Base-by-base conservation (phyloP, 371 early-diverging fungal species). In the Mucor indicus region DNA sequence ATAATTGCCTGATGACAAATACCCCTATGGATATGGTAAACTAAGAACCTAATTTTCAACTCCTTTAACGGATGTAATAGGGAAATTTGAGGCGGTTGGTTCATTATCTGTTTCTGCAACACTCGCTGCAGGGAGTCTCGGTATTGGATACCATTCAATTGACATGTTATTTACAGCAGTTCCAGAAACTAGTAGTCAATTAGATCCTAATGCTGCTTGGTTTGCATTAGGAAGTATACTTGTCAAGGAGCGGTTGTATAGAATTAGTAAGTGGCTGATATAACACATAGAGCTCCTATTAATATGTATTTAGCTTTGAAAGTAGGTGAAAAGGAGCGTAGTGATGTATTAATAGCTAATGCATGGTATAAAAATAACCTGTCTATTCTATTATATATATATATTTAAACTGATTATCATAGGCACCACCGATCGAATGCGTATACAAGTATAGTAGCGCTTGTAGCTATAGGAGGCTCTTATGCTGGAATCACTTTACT, bases 361-460 rank as follows among this genome's bases (percentile, higher is more conserved):
- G 86, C 86, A 46, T 85, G 84, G 75, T 75, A 60, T 44, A 13
- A 19, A 19, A 1, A 48, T 24, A 29, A 11, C n/a, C n/a, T n/a
- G n/a, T n/a, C n/a, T n/a, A n/a, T n/a, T n/a, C n/a, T n/a, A 15
- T 4, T 42, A 20, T 20, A 27, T 2, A 1, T 43, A 32, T 2
- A 33, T n/a, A 22, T 37, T 13, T n/a, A 30, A 22, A 40, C 17
- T 19, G n/a, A 9, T 42, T 23, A 16, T 25, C 4, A 9, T 21
- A 75, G 75, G 85, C 86, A 85, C 44, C 86, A 85, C 50, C 78
- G 86, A n/a, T n/a, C n/a, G n/a, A n/a, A n/a, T n/a, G n/a, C n/a
- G n/a, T n/a, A n/a, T n/a, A n/a, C n/a, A n/a, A n/a, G n/a, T n/a
- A n/a, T n/a, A n/a, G n/a, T n/a, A n/a, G n/a, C n/a, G n/a, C n/a